Percentiles rank a stretch among this genome's conserved stretches.
Conservation (phyloP, 805 yeast species). For the Lachancea meyersii region DNA sequence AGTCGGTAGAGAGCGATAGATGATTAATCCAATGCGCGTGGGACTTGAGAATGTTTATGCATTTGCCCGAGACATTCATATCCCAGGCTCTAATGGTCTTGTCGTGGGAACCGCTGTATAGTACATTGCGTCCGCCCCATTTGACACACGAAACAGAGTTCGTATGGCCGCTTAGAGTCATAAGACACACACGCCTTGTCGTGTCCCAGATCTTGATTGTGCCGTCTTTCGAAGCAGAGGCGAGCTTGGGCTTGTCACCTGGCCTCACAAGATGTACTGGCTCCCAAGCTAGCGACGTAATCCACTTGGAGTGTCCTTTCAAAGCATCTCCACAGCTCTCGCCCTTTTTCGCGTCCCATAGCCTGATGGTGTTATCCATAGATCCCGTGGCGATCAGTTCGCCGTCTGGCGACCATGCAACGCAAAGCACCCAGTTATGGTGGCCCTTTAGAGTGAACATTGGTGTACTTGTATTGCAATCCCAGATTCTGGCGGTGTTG, state of each 20-base stretch:
- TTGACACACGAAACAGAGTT: slow-evolving; percentile 90
- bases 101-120: slow-evolving; percentile 91
- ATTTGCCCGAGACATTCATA: slow-evolving; percentile 60
- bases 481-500: slow-evolving; percentile 94
- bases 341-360: slow-evolving; percentile 82
- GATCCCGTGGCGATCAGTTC: slow-evolving; percentile 89
- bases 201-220: slow-evolving; percentile 88
- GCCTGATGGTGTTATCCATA: slow-evolving; percentile 82
- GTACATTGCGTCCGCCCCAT: slow-evolving; percentile 86
- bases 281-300: slow-evolving; percentile 88
- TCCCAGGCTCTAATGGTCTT: slow-evolving; percentile 93
- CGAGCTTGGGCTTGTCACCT: slow-evolving; percentile 65
- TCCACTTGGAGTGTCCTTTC: slow-evolving; percentile 82
- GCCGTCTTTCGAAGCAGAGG: slow-evolving; percentile 87
- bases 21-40: slow-evolving; percentile 99
- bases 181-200: slow-evolving; percentile 53
- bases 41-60: slow-evolving; percentile 70
- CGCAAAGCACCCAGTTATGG: slow-evolving; percentile 88
- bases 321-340: slow-evolving; percentile 66
- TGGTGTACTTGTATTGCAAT: slow-evolving; percentile 91
- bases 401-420: slow-evolving; percentile 88
- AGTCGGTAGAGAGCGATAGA: slow-evolving; percentile 84
- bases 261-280: slow-evolving; percentile 74
- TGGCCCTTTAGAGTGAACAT: slow-evolving; percentile 76
- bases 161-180: slow-evolving; percentile 80